Evolutionary conservation across 108 stramenopile species (phyloP), one percentile per base, ranked within the genome.

Genomic region (Discostella pseudostelligera): DNA sequence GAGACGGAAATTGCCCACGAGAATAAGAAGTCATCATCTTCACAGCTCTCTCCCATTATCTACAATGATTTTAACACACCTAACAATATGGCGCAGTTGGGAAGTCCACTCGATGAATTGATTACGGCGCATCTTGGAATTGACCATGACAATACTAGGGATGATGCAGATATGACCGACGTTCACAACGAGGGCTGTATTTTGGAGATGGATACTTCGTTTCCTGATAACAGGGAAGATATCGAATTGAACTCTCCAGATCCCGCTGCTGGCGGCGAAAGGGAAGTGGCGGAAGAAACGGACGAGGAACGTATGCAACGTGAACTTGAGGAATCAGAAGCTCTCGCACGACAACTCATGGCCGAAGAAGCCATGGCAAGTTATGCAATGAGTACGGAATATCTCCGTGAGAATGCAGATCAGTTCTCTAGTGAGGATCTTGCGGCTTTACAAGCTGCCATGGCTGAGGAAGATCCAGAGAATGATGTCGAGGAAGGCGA

Each of bases 361-460:
- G 94, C 89, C 37, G 89, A 95, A 70, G 94, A 95, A 74, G 94
- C 94, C 11, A 84, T 95, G 83, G 87, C 84, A 20, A 71, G 78
- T n/a, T 90, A 92, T 35, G 43, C 50, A 3, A 69, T 82, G 55
- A 68, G 79, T 14, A 50, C 78, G 6, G 79, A 86, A 24, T 88
- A 76, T 50, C 74, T 94, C 3, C 80, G 70, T 4, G 56, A 86
- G 21, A 83, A 88, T 59, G 59, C 79, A 8, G 81, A 86, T 59
- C 77, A 90, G 22, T 89, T 85, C 64, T 84, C 86, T 3, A 57
- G 70, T 39, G 94, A 92, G 67, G 94, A 95, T 64, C 64, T 88
- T 9, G 87, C 82, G 2, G 90, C 90, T 0, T 49, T 92, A 12
- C 88, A 87, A 43, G 85, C 83, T 17, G 89, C 81, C 2, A 79